Conservation (phyloP, 371 early-diverging fungal genomes). For the Rhizopus stolonifer region DNA sequence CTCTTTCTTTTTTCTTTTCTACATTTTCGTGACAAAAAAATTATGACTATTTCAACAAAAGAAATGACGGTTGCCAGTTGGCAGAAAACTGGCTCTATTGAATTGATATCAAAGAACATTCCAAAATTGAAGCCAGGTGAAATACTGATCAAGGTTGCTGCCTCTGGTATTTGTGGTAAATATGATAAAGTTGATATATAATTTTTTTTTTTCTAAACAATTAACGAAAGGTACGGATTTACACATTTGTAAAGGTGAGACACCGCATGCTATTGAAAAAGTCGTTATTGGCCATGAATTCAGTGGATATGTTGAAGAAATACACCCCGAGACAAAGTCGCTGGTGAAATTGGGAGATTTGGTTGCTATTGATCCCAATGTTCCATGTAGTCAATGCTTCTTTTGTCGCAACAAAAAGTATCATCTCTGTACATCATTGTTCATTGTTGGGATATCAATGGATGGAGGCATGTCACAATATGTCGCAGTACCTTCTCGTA, state of each 20-base stretch:
- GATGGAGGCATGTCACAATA: conserved; percentile 62
- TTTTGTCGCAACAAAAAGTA: conserved; percentile 54
- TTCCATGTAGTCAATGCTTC: conserved; percentile 50
- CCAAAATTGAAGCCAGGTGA: conserved; percentile 47
- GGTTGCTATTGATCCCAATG: conserved; percentile 55
- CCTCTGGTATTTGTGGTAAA: conserved; percentile 59
- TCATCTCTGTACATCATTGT: conserved; percentile 46
- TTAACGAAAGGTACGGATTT: conserved; percentile 44
- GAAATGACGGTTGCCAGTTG: conserved; percentile 51
- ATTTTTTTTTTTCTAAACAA: no score
- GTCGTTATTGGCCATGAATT: conserved; percentile 61
- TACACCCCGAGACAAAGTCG: conserved; percentile 37
- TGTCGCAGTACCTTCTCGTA: conserved; percentile 45
- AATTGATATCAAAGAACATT: conserved; percentile 33
- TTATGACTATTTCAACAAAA: conserved; percentile 17
- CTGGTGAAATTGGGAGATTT: conserved; percentile 37
- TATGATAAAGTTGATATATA: no score
- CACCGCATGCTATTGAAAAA: conserved; percentile 49
- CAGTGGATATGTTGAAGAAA: conserved; percentile 48
- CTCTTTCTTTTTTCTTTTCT: no score
- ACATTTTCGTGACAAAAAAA: no score
- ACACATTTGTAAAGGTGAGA: conserved; percentile 58
- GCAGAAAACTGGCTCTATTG: conserved; percentile 49
- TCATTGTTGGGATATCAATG: conserved; percentile 51
- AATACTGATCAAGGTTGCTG: conserved; percentile 50